These are phyloP conservation scores for Wallacemonas collosoma DNA, from an alignment of 208 protist species.

Conservation along the genomic window DNA sequence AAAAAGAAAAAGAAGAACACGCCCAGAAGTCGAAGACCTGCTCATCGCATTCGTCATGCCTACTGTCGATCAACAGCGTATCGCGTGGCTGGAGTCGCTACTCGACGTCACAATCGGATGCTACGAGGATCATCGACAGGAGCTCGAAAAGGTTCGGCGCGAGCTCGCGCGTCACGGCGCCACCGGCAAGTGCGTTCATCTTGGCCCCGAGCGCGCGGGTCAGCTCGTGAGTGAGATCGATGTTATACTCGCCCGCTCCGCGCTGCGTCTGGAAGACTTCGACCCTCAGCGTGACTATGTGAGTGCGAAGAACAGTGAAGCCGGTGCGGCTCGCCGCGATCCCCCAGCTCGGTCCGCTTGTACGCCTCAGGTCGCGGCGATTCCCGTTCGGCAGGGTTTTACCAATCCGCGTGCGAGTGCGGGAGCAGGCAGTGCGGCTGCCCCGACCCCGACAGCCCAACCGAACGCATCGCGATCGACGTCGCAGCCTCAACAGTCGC, in stretches of 20 bases:
- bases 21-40: too few relatives aligned
- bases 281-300: slow-evolving; percentile 10
- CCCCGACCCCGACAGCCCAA: not conserved
- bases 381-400: slow-evolving; percentile 24
- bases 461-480: too few relatives aligned
- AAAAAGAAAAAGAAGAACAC: slow-evolving; percentile 1
- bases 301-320: slow-evolving; percentile 7
- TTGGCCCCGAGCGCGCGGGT: slow-evolving; percentile 18
- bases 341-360: not conserved
- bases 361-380: not conserved
- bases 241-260: slow-evolving; percentile 34
- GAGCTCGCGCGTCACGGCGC: slow-evolving; percentile 26
- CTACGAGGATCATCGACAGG: slow-evolving; percentile 54
- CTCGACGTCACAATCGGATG: slow-evolving; percentile 36
- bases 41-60: not conserved
- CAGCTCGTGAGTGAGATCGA: slow-evolving; percentile 38
- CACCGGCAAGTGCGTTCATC: slow-evolving; percentile 30
- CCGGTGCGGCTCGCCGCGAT: slow-evolving; percentile 17
- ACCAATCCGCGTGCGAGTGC: slow-evolving; percentile 9
- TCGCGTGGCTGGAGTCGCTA: slow-evolving; percentile 40
- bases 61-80: slow-evolving; percentile 14
- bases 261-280: slow-evolving; percentile 31
- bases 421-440: not conserved
- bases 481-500: not conserved
- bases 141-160: slow-evolving; percentile 37